Evolutionary conservation across 1,284 basidiomycete species (phyloP), one percentile per base, ranked within the genome.

Genomic region (Earliella scabrosa): DNA sequence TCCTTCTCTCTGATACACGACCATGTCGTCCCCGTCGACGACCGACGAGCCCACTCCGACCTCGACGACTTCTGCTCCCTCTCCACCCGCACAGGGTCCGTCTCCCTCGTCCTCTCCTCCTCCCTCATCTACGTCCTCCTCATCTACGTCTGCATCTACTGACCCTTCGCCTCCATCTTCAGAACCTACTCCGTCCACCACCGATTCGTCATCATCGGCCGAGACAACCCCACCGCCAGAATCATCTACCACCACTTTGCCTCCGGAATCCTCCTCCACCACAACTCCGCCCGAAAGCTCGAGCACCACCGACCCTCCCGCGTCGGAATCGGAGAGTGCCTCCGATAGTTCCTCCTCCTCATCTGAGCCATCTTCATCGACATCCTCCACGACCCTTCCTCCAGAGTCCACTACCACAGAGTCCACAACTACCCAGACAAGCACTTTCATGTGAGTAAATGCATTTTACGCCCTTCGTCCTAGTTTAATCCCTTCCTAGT

Each of bases 391-490:
- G 45, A 24, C 27, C 26, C 59, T 13, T 44, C 56, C 58, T 21
- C 50, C 61, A 14, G 29, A 31, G 6, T 31, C 29, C 7, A 31
- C 29, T 31, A 31, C 29, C 13, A 31, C 29, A 31, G 29, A 31
- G 29, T 31, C 29, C 7, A 31, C 29, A 31, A 31, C 13, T 31
- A 64, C 64, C 10, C 51, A 58, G 29, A 60, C 58, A 1, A 60
- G 54, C 46, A 64, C 61, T 1, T 18, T 64, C 23, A 43, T 64
- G 65, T 67, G 56, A 46, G 64, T 56, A 8, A 18, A 18, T 20
- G 16, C 24, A 21, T 21, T 41, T 27, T 26, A 3, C 45, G 11
- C 23, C 36, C 29, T 6, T 14, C n/a, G n/a, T 38, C 18, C n/a
- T 39, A 13, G 26, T 2, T 24, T 14, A 36, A 54, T 9, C 49